Base-by-base conservation (phyloP, 2,329 filamentous ascomycete genomes). In the Monosporascus sp. region DNA sequence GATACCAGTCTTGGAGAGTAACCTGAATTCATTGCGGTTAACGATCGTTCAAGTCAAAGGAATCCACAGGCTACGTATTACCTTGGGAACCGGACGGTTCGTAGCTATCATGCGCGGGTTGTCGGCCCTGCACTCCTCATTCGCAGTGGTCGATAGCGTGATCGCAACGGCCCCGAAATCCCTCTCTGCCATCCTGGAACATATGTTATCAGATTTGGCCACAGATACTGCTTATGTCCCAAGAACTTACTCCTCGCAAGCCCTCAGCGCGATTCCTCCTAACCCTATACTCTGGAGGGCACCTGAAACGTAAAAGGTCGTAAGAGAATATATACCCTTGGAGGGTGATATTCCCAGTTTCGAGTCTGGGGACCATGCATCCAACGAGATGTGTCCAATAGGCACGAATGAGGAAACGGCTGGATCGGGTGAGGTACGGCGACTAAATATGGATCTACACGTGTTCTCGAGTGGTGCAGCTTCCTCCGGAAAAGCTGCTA, bases 341-440 rank as follows among this genome's bases (percentile, higher is more conserved):
- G 55, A 36, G 9, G 57, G 51, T 17, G 56, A 55, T 0, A 60
- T 61, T 17, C 36, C 9, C 3, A 65, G 49, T 22, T 54, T 56
- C 2, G 56, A 47, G 3, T 57, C 48, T 1, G 54, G 36, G 7
- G 61, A 54, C 27, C 59, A 54, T 4, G 46, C 51, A 52, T 64
- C 62, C 4, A 70, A 59, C 2, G 64, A 60, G 37, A 69, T 65
- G 46, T 70, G 68, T 3, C 67, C 67, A 22, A 70, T 54, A 1
- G 68, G 67, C 6, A 62, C 44, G 42, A 70, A 69, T 3, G 27
- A 24, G 0, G 51, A 24, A 5, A 37, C 11, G 0, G 53, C 42
- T 1, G 60, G 55, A 2, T 55, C 51, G 1, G 57, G 58, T 53
- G 49, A 65, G 49, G 54, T 56, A 48, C 24, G 34, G 0, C 48